Evolutionary conservation across 2,329 filamentous ascomycete genomes (phyloP), one percentile per base, ranked within the genome.

Genomic region (Akanthomyces dipterigenus): DNA sequence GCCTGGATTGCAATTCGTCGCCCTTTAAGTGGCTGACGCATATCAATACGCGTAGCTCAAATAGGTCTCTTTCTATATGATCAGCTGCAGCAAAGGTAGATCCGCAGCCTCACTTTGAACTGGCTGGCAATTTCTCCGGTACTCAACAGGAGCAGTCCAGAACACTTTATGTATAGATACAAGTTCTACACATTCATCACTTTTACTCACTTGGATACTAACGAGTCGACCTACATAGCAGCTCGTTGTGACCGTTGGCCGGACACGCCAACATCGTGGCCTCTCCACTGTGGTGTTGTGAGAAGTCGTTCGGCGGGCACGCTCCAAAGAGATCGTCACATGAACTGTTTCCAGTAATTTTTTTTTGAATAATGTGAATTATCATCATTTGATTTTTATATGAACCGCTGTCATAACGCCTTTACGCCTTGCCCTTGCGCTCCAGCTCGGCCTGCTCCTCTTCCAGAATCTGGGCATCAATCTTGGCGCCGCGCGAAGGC

Each of bases 401-500:
- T 20, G 11, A 20, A 20, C 28, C 42, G 42, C 22, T 26, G 6
- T 6, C 20, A 38, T 14, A 20, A n/a, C 20, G 20, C 49, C n/a
- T 60, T n/a, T 60, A 60, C 18, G 58, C 58, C 58, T 62, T 62
- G 43, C 84, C 82, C 78, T 87, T 88, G 73, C 79, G 80, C 74
- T 77, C 80, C 65, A 89, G 68, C 60, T 80, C 74, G 64, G 77
- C 83, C 69, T 87, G 82, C 63, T 89, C 87, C 68, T 89, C 87
- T 14, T 82, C 80, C 70, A 80, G 75, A 53, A 90, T 67, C 74
- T 87, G 72, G 63, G 87, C 81, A 71, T 89, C 87, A 63, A 89
- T 81, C 78, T 86, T 82, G 31, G 87, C 87, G 28, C 87, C 87
- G 68, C 78, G 82, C 45, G 82, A 86, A 4, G 87, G 87, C 76